phyloP scores from a whole-genome alignment of 805 yeast species.

The Wickerhamomyces subpelliculosus region DNA sequence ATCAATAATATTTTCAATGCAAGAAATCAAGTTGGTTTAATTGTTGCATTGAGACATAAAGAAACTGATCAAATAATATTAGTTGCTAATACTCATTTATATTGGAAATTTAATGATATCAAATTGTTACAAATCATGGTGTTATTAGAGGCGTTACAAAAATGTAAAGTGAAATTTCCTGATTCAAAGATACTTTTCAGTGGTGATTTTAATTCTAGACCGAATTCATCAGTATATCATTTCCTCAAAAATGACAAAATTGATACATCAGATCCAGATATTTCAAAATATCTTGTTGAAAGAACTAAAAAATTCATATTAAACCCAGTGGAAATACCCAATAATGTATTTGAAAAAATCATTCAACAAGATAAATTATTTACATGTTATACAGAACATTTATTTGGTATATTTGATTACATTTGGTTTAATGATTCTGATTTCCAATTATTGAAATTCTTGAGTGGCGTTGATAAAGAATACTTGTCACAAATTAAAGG shows the following conservation, averaged over 20 bases:
- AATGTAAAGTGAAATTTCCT: conserved; percentile 23
- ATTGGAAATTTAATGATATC: conserved; percentile 53
- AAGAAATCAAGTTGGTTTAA: conserved; percentile 51
- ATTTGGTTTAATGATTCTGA: conserved; percentile 43
- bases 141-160: conserved; percentile 27
- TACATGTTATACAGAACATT: conserved; percentile 43
- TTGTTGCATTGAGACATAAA: conserved; percentile 42
- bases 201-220: conserved; percentile 53
- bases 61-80: conserved; percentile 33
- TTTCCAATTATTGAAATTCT: conserved; percentile 34
- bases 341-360: conserved; percentile 23
- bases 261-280: conserved; percentile 17
- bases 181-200: conserved; percentile 35
- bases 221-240: conserved; percentile 42
- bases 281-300: conserved; percentile 4
- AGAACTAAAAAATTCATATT: conserved; percentile 24
- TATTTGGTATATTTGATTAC: conserved; percentile 50
- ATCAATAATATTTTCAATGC: conserved; percentile 29
- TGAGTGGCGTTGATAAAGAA: conserved; percentile 40
- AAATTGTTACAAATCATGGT: conserved; percentile 47
- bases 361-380: conserved; percentile 7
- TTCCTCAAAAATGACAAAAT: conserved; percentile 30
- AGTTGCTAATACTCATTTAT: conserved; percentile 53
- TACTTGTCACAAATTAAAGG: conserved; percentile 31
- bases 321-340: conserved; percentile 23